Base-by-base conservation (phyloP, 83 land plant species). In the Thuja plicata region DNA sequence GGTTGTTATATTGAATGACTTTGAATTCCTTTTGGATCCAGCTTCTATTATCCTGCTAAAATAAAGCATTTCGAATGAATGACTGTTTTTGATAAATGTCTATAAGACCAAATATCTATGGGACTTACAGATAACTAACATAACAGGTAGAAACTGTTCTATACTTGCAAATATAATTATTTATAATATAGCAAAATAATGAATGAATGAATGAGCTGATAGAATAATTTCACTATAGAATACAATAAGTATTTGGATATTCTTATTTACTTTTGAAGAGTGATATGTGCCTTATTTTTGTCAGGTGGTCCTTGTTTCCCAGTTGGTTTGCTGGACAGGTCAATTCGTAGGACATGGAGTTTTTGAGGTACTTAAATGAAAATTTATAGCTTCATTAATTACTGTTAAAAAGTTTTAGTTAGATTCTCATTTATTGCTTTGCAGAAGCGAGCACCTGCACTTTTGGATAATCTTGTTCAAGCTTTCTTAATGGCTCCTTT, bases 371-470 rank as follows among this genome's bases (percentile, higher is more conserved):
- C 24, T 3, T 6, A 0, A 32, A 0, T 30, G 83, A 45, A 87
- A 38, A 46, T 30, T 48, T 11, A 37, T 34, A 87, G 38, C 57
- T 41, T 45, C 27, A 71, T 30, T 73, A 30, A 73, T 87, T 43
- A 34, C 21, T 76, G 40, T 34, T 76, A 45, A 11, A 46, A 1
- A 19, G 16, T 60, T 9, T 2, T n/a, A 38, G 48, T 27, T 88
- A 16, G 62, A 88, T n/a, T 48, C 48, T 41, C 0, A 70, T 11
- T 48, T 86, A 12, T 78, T 50, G 8, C 62, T 52, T 88, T 92
- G 90, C 91, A 98, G 99, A 94, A 95, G n/a, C 94, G 99, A 60
- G 97, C 99, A 48, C 99, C 99, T 57, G 99, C 99, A 79, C 96
- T 99, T 71, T 87, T 97, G 70, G 99, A 99, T 93, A 99, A 96